Evolutionary conservation across 768 basidiomycete species (phyloP).

Genomic region (Terana coerulea): DNA sequence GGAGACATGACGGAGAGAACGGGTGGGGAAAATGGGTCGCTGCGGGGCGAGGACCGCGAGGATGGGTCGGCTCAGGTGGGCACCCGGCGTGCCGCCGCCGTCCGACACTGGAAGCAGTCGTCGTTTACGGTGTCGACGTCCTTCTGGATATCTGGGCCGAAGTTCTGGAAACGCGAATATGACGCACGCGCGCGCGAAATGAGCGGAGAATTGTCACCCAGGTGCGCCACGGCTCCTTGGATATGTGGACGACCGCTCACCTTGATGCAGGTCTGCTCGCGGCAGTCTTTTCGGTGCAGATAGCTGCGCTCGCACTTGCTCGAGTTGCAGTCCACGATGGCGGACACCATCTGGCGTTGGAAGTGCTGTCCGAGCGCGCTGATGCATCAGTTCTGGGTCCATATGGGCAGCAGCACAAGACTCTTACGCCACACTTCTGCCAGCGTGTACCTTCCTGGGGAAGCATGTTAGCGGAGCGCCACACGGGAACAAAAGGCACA

Average conservation of each 20-base stretch:
- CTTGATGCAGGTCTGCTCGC: conserved; percentile 48
- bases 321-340: conserved; percentile 73
- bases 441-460: conserved; percentile 74
- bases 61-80: conserved; percentile 16
- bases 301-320: conserved; percentile 59
- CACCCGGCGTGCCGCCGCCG: conserved; percentile 42
- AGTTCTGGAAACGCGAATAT: conserved; percentile 41
- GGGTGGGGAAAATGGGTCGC: neutral
- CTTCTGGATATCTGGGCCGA: conserved; percentile 63
- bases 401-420: conserved; percentile 12
- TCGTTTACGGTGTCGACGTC: conserved; percentile 70
- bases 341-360: conserved; percentile 69
- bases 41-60: neutral
- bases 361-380: conserved; percentile 52
- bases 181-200: neutral
- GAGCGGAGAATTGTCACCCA: neutral
- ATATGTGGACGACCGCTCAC: conserved; percentile 34
- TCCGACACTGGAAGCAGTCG: conserved; percentile 65
- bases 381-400: conserved; percentile 6
- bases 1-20: neutral
- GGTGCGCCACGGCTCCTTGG: neutral
- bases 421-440: conserved; percentile 62
- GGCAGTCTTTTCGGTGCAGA: conserved; percentile 55
- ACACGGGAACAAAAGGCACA: conserved; percentile 28
- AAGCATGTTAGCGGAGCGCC: conserved; percentile 9